Conservation (phyloP, 305 asterid species). For the Fraxinus nigra region DNA sequence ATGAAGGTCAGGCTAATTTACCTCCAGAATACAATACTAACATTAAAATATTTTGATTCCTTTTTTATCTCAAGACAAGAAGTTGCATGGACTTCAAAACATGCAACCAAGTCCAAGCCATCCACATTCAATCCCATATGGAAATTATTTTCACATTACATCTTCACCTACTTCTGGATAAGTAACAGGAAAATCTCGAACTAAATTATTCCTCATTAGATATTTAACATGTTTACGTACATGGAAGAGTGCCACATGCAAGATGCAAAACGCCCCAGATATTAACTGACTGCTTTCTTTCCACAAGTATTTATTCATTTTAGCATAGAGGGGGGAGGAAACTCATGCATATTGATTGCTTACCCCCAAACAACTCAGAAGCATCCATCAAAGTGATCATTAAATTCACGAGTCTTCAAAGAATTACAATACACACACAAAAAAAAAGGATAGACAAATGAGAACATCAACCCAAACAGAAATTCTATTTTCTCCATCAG, state of each 20-base stretch:
- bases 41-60: not conserved
- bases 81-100: constrained; percentile 1
- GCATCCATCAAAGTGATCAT: not conserved
- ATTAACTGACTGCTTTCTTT: not conserved
- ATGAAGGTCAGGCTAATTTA: not conserved
- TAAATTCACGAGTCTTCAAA: not conserved
- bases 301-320: not conserved
- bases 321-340: not conserved
- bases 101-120: not conserved
- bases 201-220: not conserved
- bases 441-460: not conserved
- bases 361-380: not conserved
- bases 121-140: not conserved
- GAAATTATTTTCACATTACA: not conserved
- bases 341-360: not conserved
- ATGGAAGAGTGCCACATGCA: not conserved
- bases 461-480: not conserved
- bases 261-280: not conserved
- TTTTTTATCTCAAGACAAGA: not conserved
- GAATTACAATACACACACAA: not conserved
- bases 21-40: not conserved
- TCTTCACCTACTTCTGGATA: not conserved
- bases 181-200: not conserved
- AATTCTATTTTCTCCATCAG: not conserved
- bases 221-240: not conserved